Conservation (phyloP, 495 filamentous ascomycete genomes). For the Talaromyces nanjingensis region DNA sequence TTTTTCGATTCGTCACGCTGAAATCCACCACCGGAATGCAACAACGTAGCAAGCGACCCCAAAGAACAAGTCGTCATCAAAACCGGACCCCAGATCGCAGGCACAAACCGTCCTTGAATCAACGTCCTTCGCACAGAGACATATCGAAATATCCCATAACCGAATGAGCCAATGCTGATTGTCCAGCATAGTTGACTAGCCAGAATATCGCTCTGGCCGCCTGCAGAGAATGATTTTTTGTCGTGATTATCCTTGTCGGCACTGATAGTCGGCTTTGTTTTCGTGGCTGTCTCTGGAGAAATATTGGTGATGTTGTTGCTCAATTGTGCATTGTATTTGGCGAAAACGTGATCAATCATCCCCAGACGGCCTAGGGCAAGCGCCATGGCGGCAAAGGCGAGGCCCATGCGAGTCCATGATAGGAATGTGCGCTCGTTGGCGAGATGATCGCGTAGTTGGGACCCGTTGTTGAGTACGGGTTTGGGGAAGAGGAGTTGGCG, state of each 20-base stretch:
- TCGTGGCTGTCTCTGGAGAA: not conserved
- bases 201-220: slow-evolving; percentile 6
- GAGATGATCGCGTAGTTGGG: slow-evolving; percentile 41
- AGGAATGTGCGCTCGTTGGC: slow-evolving; percentile 51
- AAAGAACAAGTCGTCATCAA: slow-evolving; percentile 19
- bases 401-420: slow-evolving; percentile 46
- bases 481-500: slow-evolving; percentile 20
- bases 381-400: slow-evolving; percentile 41
- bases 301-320: not conserved
- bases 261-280: too few relatives aligned
- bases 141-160: slow-evolving; percentile 25
- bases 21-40: slow-evolving; percentile 9
- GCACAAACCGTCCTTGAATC: slow-evolving; percentile 21
- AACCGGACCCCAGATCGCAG: slow-evolving; percentile 26
- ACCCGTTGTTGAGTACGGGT: slow-evolving; percentile 25
- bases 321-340: not conserved
- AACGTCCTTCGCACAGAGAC: slow-evolving; percentile 21
- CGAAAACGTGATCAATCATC: slow-evolving; percentile 20
- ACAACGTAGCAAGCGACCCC: slow-evolving; percentile 9
- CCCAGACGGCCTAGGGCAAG: slow-evolving; percentile 36
- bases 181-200: slow-evolving; percentile 19
- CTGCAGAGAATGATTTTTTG: not conserved
- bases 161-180: slow-evolving; percentile 24
- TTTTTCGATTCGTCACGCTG: not conserved
- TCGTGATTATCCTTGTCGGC: not conserved